Evolutionary conservation across 805 yeast species (phyloP).

Genomic region (Barnettozyma botsteinii): DNA sequence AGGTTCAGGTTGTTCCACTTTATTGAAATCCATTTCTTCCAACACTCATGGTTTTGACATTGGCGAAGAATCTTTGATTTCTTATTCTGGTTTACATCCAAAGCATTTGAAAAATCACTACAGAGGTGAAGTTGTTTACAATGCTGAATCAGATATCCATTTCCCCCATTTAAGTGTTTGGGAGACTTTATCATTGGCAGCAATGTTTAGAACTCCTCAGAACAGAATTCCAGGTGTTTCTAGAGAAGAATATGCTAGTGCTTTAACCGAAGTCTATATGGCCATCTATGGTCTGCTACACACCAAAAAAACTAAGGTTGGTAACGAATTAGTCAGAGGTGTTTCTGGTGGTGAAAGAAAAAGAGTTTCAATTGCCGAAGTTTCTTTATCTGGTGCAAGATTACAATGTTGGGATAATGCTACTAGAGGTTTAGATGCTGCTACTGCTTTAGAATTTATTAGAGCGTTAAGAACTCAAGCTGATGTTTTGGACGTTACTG

Average conservation of each 20-base stretch:
- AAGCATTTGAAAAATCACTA: constrained; percentile 44
- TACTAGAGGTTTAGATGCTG: constrained; percentile 55
- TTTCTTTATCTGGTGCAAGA: constrained; percentile 38
- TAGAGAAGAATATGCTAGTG: constrained; percentile 48
- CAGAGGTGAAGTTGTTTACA: constrained; percentile 66
- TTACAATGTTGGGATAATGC: constrained; percentile 50
- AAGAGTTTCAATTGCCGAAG: constrained; percentile 65
- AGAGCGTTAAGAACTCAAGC: constrained; percentile 45
- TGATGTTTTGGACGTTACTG: constrained; percentile 39
- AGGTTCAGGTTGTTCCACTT: constrained; percentile 70
- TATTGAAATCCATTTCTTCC: constrained; percentile 52
- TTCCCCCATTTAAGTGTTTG: constrained; percentile 65
- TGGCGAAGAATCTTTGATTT: constrained; percentile 38
- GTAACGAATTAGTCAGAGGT: constrained; percentile 58
- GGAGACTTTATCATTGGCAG: constrained; percentile 58
- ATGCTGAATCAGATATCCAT: constrained; percentile 66
- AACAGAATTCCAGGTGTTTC: constrained; percentile 51
- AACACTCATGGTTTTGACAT: constrained; percentile 56
- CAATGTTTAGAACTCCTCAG: constrained; percentile 54
- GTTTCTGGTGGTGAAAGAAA: constrained; percentile 70
- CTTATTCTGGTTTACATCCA: constrained; percentile 50
- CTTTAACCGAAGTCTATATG: constrained; percentile 47
- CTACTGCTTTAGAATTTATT: constrained; percentile 50
- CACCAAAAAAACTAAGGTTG: constrained; percentile 56
- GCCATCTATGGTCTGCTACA: constrained; percentile 43